Evolutionary conservation across 2,329 filamentous ascomycete species (phyloP).

Genomic region (Cladophialophora carrionii): DNA sequence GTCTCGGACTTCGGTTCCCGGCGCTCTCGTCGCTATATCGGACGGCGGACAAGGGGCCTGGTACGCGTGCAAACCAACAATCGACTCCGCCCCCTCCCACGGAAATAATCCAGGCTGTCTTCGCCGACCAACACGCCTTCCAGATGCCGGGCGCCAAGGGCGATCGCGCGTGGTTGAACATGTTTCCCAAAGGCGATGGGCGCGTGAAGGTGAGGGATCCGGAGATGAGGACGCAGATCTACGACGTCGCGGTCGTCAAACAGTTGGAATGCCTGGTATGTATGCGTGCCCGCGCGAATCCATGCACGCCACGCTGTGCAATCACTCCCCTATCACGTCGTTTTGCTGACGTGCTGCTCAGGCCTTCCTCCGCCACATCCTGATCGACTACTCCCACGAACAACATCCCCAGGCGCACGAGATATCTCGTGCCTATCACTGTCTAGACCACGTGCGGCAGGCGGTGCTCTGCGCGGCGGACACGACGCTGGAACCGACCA

Average conservation of each 20-base stretch:
- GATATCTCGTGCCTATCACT: slow-evolving; percentile 16
- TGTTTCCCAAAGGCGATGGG: slow-evolving; percentile 27
- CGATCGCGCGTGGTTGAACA: slow-evolving; percentile 24
- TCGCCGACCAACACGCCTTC: slow-evolving; percentile 16
- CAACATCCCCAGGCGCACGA: slow-evolving; percentile 5
- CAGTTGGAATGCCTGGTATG: slow-evolving; percentile 28
- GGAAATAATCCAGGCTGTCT: neutral
- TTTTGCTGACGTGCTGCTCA: neutral
- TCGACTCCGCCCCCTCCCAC: slow-evolving; percentile 7
- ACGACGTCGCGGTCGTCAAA: slow-evolving; percentile 26
- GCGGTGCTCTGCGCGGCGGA: slow-evolving; percentile 31
- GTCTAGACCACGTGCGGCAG: slow-evolving; percentile 32
- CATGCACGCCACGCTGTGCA: neutral
- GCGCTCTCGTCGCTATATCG: neutral
- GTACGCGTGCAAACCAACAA: neutral
- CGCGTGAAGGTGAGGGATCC: slow-evolving; percentile 14
- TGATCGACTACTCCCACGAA: slow-evolving; percentile 24
- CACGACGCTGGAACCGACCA: slow-evolving; percentile 29
- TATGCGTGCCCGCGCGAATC: neutral
- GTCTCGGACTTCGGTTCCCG: neutral
- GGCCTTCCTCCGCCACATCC: slow-evolving; percentile 20
- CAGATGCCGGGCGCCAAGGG: slow-evolving; percentile 12
- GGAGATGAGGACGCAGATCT: slow-evolving; percentile 19
- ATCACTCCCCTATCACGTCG: too few species aligned
- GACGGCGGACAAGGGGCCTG: neutral